phyloP scores from a whole-genome alignment of 202 grass and related monocot species.

The Miscanthus sacchariflorus region DNA sequence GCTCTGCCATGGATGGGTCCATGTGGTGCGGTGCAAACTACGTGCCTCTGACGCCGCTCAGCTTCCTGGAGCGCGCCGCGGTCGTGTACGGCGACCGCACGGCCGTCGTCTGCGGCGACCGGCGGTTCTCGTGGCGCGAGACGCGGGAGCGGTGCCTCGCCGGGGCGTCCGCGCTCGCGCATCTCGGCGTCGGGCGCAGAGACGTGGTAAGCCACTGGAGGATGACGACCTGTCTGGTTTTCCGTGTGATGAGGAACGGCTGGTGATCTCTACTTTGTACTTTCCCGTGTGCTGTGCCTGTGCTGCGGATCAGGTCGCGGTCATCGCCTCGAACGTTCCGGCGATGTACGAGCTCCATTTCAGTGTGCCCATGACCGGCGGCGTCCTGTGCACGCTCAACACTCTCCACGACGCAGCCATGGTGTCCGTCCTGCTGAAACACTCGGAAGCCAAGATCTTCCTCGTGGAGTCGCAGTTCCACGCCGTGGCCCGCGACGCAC shows the following conservation, averaged over 20 bases:
- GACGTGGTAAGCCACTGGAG: constrained; percentile 52
- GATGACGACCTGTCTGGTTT: not conserved
- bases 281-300: not conserved
- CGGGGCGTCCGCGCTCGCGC: constrained; percentile 63
- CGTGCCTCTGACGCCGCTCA: constrained; percentile 63
- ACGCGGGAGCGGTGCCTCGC: constrained; percentile 65
- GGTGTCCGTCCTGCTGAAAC: constrained; percentile 59
- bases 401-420: constrained; percentile 65
- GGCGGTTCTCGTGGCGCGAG: constrained; percentile 56
- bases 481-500: constrained; percentile 40
- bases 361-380: constrained; percentile 70
- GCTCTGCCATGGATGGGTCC: constrained; percentile 28
- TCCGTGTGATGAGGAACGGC: not conserved
- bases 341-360: constrained; percentile 76
- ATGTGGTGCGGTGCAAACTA: constrained; percentile 62
- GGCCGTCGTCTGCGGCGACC: constrained; percentile 52
- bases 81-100: constrained; percentile 61
- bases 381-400: constrained; percentile 55
- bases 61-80: constrained; percentile 77
- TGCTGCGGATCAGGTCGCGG: constrained; percentile 50
- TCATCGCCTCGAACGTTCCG: constrained; percentile 61
- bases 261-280: not conserved
- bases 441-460: constrained; percentile 69
- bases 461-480: constrained; percentile 60
- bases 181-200: constrained; percentile 51